Base-by-base conservation (phyloP, 345 rosid genomes). In the Aquilaria sinensis region DNA sequence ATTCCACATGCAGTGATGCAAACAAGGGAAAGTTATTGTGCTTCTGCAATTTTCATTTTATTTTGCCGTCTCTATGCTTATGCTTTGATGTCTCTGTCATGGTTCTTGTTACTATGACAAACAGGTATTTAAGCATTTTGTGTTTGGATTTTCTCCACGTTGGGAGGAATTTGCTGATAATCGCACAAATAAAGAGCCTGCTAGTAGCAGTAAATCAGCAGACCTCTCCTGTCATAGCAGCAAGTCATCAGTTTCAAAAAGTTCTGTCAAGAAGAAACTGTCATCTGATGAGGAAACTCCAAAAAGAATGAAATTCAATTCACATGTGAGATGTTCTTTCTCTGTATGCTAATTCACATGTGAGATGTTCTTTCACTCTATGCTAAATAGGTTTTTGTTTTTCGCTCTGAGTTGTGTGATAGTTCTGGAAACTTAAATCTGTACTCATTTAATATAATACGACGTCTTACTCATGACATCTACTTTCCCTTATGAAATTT, bases 121-220 rank as follows among this genome's bases (percentile, higher is more conserved):
- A 10, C 81, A 94, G 99, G 83, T 85, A 57, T 74, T 70, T 31
- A 65, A 62, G 53, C 76, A 83, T 57, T 90, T 94, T 74, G 47
- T 75, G 65, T 69, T 86, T 67, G 99, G 97, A 4, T 94, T 94
- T 80, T 97, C 97, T 75, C 75, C 72, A 63, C 9, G 66, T 64
- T 86, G 97, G 99, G 86, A 90, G 72, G 77, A 62, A 56, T 63
- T 32, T 55, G 81, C 70, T 66, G 67, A 69, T 66, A 61, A 62
- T 16, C 78, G 61, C 68, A 70, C 78, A 11, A 46, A 47, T 62
- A 68, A 73, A 68, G 66, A 47, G 43, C 55, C 55, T 33, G 54
- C 9, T 3, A 37, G 43, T 9, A 37, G 43, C 43, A 37, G 8
- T 37, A 37, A 37, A 9, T 4, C 43, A 37, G 43, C 43, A 37